Evolutionary conservation across 495 filamentous ascomycete genomes (phyloP).

Genomic region (Aspergillus bertholletiae): DNA sequence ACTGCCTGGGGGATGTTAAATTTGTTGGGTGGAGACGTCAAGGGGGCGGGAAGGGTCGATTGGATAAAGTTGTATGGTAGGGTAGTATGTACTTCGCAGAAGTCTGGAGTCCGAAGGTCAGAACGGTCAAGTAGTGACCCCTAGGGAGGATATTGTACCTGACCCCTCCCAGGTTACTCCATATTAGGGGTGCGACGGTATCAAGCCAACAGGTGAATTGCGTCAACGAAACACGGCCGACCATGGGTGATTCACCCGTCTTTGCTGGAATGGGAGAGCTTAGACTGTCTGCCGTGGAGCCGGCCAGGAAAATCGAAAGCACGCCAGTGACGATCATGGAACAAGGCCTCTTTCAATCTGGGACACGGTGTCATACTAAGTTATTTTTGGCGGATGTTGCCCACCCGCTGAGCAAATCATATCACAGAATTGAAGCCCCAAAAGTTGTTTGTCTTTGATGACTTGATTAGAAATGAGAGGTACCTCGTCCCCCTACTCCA

Average conservation of each 20-base stretch:
- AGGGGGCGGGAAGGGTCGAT: constrained; percentile 2
- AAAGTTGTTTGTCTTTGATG: background rate
- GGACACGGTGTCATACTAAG: background rate
- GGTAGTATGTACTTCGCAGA: no score
- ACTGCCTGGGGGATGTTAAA: constrained; percentile 2
- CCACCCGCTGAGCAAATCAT: background rate
- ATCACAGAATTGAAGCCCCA: background rate
- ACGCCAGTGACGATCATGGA: constrained; percentile 1
- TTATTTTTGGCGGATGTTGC: background rate
- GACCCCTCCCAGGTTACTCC: background rate
- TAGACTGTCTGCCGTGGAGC: background rate
- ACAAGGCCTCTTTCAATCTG: background rate
- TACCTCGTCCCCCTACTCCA: background rate
- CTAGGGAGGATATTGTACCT: background rate
- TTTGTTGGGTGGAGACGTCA: constrained; percentile 4
- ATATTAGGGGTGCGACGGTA: background rate
- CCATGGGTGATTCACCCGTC: constrained; percentile 6
- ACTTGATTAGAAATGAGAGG: background rate
- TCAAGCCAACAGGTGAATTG: constrained; percentile 6
- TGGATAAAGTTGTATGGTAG: background rate
- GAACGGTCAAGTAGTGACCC: background rate
- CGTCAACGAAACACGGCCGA: constrained; percentile 11
- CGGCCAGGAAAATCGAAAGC: background rate
- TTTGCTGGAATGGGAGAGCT: constrained; percentile 1
- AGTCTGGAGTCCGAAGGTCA: background rate